Base-by-base conservation (phyloP, 1,139 yeast species). In the Fermentozyma sake region DNA sequence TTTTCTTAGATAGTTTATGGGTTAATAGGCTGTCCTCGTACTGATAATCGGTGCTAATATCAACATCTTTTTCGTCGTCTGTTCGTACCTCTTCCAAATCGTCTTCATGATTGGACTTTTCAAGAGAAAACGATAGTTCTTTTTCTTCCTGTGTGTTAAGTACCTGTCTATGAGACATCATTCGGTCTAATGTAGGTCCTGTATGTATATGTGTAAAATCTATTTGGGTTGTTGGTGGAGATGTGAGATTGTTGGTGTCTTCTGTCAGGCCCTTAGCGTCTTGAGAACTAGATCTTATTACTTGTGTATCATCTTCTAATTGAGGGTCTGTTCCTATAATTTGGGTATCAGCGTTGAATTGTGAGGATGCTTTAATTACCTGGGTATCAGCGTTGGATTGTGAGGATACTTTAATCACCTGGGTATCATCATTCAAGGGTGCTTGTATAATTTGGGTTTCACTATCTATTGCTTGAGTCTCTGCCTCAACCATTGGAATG, bases 131-230 rank as follows among this genome's bases (percentile, higher is more conserved):
- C n/a, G n/a, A n/a, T n/a, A n/a, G n/a, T 19, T 31, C 31, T 4
- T 24, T 24, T 16, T 29, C 35, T 22, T 40, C 45, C 12, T 42
- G 46, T 2, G 46, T 42, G 20, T 41, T 42, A 8, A 41, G 12
- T 4, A 42, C 45, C 27, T 42, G 46, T 10, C 45, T 29, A 15
- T 41, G 45, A 8, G 41, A 26, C 10, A n/a, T n/a, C n/a, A n/a
- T n/a, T n/a, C n/a, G n/a, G n/a, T n/a, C n/a, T n/a, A n/a, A n/a
- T n/a, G n/a, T n/a, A n/a, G n/a, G n/a, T n/a, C n/a, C n/a, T n/a
- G n/a, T n/a, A n/a, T n/a, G n/a, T n/a, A n/a, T n/a, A n/a, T n/a
- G n/a, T n/a, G n/a, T n/a, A n/a, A n/a, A n/a, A n/a, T n/a, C n/a
- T n/a, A n/a, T n/a, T n/a, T n/a, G n/a, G n/a, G n/a, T n/a, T n/a